These are phyloP conservation scores for Chrysopogon serrulatus DNA, from an alignment of 176 grass and related monocot genomes.

Conservation along the genomic window DNA sequence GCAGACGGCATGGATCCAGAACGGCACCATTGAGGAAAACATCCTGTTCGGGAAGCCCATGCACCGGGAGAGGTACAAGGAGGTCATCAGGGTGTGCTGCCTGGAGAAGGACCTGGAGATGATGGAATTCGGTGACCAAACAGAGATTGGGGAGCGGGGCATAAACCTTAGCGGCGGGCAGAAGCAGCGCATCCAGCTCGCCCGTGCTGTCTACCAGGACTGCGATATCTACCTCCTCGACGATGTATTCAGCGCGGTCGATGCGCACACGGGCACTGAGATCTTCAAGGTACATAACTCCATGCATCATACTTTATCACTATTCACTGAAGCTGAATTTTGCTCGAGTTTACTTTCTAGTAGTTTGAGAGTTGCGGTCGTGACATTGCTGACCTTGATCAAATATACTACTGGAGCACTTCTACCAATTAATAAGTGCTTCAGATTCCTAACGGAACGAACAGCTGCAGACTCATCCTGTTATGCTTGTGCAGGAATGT, in stretches of 20 bases:
- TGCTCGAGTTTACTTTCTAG: neutral
- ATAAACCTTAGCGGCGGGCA: slow-evolving; percentile 97
- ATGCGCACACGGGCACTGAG: slow-evolving; percentile 81
- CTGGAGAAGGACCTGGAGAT: slow-evolving; percentile 95
- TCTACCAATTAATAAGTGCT: no score
- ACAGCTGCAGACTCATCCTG: neutral
- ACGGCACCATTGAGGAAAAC: slow-evolving; percentile 93
- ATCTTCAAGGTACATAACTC: slow-evolving; percentile 88
- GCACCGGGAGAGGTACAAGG: slow-evolving; percentile 66
- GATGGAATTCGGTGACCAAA: slow-evolving; percentile 99
- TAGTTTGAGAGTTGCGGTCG: no score
- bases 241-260: slow-evolving; percentile 94
- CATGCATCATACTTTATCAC: no score
- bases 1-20: slow-evolving; percentile 97
- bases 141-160: slow-evolving; percentile 95
- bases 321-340: neutral
- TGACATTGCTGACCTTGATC: no score
- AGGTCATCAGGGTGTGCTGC: slow-evolving; percentile 81
- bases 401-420: no score
- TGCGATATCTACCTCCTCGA: slow-evolving; percentile 89
- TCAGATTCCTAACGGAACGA: neutral
- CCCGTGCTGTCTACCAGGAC: slow-evolving; percentile 92
- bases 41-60: slow-evolving; percentile 87
- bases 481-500: slow-evolving; percentile 61
- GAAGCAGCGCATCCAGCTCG: slow-evolving; percentile 97